Evolutionary conservation across 345 rosid species (phyloP), one percentile per base, ranked within the genome.

Genomic region (Eucalyptus marginata): DNA sequence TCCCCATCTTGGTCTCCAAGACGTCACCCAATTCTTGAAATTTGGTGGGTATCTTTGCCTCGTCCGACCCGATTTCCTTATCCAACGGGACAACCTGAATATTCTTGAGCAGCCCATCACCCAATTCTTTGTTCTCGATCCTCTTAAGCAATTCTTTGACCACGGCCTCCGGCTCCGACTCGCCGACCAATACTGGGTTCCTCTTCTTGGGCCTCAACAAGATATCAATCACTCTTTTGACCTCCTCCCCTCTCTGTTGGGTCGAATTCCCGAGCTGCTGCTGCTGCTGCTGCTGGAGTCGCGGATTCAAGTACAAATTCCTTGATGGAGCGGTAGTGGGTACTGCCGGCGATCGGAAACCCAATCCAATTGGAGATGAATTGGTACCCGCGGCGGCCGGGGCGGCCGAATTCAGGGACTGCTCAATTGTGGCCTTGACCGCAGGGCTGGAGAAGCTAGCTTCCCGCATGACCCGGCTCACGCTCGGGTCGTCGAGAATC

Each of bases 391-490:
- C 54, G 40, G 92, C 88, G 16, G 89, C 47, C 76, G 95, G 88
- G 88, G 68, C 87, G 50, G 95, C 15, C 7, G 94, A 88, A 92
- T 90, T 95, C 76, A 98, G 33, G 49, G 99, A 96, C 87, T 96
- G 98, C 91, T 98, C 99, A 87, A 98, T 96, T 36, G 97, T 95
- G 76, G 98, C 94, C 88, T 97, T 98, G 29, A 98, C 99, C 5
- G 98, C 97, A 3, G 99, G 99, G 87, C 99, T 98, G 8, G 99
- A 98, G 92, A 97, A 98, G 91, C 99, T 96, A 44, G 99, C 99
- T 62, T 98, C 99, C 7, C 99, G 96, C 99, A 98, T 98, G 89
- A 98, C 99, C 81, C 99, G 90, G 87, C 99, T 98, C 46, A 98
- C 99, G 90, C 98, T 95, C 5, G 99, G 99, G 93, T 98, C 99